phyloP scores from a whole-genome alignment of 495 filamentous ascomycete species.

The Parathielavia hyrcaniae region DNA sequence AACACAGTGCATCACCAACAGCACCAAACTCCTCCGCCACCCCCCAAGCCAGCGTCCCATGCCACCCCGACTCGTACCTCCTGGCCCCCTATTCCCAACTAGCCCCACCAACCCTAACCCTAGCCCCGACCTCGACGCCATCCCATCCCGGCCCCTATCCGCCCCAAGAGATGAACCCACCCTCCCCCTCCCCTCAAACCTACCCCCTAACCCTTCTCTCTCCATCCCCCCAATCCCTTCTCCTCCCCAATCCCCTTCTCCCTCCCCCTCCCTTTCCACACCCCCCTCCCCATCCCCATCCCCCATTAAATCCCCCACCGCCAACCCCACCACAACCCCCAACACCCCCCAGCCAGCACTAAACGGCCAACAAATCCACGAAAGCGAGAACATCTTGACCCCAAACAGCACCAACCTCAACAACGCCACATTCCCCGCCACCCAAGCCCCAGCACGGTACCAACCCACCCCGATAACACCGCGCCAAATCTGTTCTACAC shows the following conservation, averaged over 20 bases:
- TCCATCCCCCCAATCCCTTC: slow-evolving; percentile 4
- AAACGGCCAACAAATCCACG: slow-evolving; percentile 43
- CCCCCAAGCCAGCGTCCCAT: slow-evolving; percentile 26
- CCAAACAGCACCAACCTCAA: slow-evolving; percentile 35
- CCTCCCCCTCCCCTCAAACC: slow-evolving; percentile 7
- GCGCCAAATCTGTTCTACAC: slow-evolving; percentile 36
- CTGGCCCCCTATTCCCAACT: not conserved
- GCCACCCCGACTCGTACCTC: not conserved
- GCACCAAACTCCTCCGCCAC: slow-evolving; percentile 34
- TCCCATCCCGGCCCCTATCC: not conserved
- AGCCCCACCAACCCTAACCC: not conserved
- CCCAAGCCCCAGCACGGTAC: slow-evolving; percentile 26
- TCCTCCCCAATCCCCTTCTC: not conserved
- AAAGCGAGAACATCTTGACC: slow-evolving; percentile 38
- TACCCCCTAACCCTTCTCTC: too few species aligned
- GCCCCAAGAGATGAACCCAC: not conserved
- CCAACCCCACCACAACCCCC: slow-evolving; percentile 34
- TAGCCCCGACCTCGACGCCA: not conserved
- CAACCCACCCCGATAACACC: slow-evolving; percentile 26
- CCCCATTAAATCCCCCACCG: slow-evolving; percentile 36
- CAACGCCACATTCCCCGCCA: slow-evolving; percentile 24
- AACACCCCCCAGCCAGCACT: slow-evolving; percentile 32
- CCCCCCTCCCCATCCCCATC: slow-evolving; percentile 6
- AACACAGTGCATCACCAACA: slow-evolving; percentile 37
- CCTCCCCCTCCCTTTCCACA: not conserved